These are phyloP conservation scores for Dionaea muscipula DNA, from an alignment of 179 eudicot genomes.

Conservation along the genomic window DNA sequence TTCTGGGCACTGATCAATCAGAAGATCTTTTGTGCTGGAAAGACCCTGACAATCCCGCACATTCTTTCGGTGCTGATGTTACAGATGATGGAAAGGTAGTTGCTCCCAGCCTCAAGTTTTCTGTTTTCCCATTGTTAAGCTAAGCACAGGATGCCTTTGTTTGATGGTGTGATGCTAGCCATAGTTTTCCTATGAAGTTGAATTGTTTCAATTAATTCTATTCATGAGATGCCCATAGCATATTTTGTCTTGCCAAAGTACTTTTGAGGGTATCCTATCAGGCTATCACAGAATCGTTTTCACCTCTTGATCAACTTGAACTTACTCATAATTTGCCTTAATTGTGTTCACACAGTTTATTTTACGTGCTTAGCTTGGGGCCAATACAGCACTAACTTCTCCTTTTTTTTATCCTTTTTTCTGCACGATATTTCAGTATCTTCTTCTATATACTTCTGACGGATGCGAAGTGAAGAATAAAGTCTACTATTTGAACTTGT, in stretches of 20 bases:
- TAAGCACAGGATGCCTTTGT: background rate
- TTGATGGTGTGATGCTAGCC: no score
- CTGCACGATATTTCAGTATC: slow-evolving; percentile 23
- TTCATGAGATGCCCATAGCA: background rate
- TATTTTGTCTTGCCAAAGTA: background rate
- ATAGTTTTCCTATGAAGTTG: no score
- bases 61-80: slow-evolving; percentile 36
- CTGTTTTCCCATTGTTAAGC: background rate
- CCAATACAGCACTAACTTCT: background rate
- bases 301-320: background rate
- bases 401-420: background rate
- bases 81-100: slow-evolving; percentile 94
- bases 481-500: slow-evolving; percentile 64
- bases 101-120: background rate
- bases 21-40: slow-evolving; percentile 92
- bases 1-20: slow-evolving; percentile 87
- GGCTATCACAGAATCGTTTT: background rate
- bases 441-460: slow-evolving; percentile 31
- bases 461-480: slow-evolving; percentile 76
- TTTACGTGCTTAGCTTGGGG: no score
- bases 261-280: background rate
- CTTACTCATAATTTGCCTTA: background rate
- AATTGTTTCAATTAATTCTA: background rate
- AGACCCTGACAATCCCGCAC: slow-evolving; percentile 75
- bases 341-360: no score